Conservation (phyloP, 73 alveolate species). For the Paramecium tetraurelia region DNA sequence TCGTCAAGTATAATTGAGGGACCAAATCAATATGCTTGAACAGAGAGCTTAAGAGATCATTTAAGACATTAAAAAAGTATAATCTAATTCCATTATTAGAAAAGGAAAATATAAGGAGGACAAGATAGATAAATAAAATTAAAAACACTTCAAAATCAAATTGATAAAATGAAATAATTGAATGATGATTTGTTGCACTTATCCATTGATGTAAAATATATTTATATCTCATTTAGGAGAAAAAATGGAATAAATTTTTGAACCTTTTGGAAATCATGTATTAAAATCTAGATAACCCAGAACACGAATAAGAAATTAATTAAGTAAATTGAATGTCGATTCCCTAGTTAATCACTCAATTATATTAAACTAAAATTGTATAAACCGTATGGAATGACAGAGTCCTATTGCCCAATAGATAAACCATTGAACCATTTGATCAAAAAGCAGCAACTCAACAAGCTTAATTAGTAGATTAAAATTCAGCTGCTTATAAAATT, state of each 20-base stretch:
- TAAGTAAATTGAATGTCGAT: neutral
- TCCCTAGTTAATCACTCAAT: neutral
- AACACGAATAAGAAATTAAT: constrained; percentile 3
- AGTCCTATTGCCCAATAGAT: neutral
- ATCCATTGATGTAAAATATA: neutral
- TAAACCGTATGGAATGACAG: neutral
- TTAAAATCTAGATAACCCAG: constrained; percentile 35
- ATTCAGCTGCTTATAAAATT: neutral
- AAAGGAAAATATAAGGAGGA: neutral
- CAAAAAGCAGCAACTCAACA: neutral
- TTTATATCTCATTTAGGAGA: neutral
- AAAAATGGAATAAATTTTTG: neutral
- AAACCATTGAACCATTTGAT: neutral
- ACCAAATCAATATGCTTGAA: neutral
- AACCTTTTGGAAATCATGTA: neutral
- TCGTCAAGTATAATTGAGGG: neutral
- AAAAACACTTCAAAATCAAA: neutral
- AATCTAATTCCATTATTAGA: neutral
- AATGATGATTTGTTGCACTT: neutral
- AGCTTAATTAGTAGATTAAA: constrained; percentile 42
- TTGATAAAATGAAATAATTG: neutral
- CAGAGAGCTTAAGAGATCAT: neutral
- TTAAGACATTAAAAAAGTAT: neutral
- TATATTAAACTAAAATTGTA: neutral
- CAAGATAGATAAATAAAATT: neutral